Base-by-base conservation (phyloP, 345 rosid genomes). In the Gossypium turneri region DNA sequence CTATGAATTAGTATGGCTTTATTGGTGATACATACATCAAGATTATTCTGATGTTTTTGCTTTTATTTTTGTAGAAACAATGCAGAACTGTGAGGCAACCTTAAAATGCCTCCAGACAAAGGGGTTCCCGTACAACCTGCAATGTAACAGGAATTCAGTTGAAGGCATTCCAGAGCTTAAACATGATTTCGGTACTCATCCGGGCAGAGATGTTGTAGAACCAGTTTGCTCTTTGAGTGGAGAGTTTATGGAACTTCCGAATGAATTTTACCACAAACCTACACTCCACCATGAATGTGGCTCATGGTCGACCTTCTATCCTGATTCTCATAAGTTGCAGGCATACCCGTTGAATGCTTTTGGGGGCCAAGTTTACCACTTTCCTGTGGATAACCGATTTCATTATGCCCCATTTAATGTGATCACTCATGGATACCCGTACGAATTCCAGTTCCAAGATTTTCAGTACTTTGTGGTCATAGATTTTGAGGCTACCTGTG, bases 401-500 rank as follows among this genome's bases (percentile, higher is more conserved):
- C 93, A 84, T 1, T 72, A 75, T 78, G 72, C 73, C 3, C 93
- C 84, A 8, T 73, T 43, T 68, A 83, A 69, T 67, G 76, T 57
- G 52, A 78, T 70, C 62, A 24, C 82, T 58, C 87, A 78, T 71
- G 85, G 81, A 56, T 53, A 79, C 57, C 86, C 86, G 6, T 67
- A 50, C 20, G 81, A 86, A 34, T 55, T 77, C 79, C 88, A 76
- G 71, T 81, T 80, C 74, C 92, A 86, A 80, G 90, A 86, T 63
- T 84, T 86, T 55, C 86, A 79, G 56, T 82, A 86, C 56, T 84
- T 86, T 79, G 83, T 84, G 75, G 90, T 86, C 24, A 84, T 84
- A 78, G 90, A 86, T 63, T 86, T 86, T 66, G 90, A 86, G 84
- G 90, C 90, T 48, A 84, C 88, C 12, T 86, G 88, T 51, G 88